Evolutionary conservation across 768 basidiomycete genomes (phyloP).

Genomic region (Boletus subcaerulescens): DNA sequence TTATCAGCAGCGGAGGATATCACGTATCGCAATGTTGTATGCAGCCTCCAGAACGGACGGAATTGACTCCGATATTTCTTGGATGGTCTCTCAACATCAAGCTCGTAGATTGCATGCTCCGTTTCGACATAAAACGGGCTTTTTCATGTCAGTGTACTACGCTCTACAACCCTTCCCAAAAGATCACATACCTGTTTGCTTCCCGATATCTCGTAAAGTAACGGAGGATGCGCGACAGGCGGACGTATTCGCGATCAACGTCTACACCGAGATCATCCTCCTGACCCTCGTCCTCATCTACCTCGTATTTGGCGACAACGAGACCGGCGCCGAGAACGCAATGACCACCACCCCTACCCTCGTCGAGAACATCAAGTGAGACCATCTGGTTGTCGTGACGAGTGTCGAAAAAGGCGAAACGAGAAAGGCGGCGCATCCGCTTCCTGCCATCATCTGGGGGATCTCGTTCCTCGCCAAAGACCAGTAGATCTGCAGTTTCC

Average conservation of each 20-base stretch:
- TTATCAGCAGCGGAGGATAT: constrained; percentile 28
- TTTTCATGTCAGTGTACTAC: constrained; percentile 1
- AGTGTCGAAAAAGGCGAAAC: constrained; percentile 63
- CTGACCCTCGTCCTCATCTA: constrained; percentile 63
- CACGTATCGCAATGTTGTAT: constrained; percentile 50
- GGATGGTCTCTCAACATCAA: constrained; percentile 41
- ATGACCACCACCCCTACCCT: constrained; percentile 39
- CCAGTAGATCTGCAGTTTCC: constrained; percentile 36
- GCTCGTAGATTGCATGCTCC: constrained; percentile 57
- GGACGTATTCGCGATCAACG: constrained; percentile 38
- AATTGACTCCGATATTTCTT: constrained; percentile 41
- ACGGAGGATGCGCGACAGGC: constrained; percentile 45
- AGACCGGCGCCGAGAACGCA: constrained; percentile 55
- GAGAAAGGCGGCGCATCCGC: constrained; percentile 54
- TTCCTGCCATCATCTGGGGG: constrained; percentile 39
- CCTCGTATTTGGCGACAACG: constrained; percentile 44
- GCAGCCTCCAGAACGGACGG: constrained; percentile 48
- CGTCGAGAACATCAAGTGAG: constrained; percentile 46
- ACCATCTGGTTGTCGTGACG: constrained; percentile 44
- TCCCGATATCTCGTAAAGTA: constrained; percentile 52
- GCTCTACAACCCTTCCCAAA: background rate
- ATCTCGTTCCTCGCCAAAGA: constrained; percentile 43
- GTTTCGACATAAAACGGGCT: constrained; percentile 72
- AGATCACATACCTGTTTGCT: constrained; percentile 45
- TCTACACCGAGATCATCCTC: constrained; percentile 45